phyloP scores from a whole-genome alignment of 2,329 filamentous ascomycete genomes.

The Verticillium zaregamsianum region DNA sequence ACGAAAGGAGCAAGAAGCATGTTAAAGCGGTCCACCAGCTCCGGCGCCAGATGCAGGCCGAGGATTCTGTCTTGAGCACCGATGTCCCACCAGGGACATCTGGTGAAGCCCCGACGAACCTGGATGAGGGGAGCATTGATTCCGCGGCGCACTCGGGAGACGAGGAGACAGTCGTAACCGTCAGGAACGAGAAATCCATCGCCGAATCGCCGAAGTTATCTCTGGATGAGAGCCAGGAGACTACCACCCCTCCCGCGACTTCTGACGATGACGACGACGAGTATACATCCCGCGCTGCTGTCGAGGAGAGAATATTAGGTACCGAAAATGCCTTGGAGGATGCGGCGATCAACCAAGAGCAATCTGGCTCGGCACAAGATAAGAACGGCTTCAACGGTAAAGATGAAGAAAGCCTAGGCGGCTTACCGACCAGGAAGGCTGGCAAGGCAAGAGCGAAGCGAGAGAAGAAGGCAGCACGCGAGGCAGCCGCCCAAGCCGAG shows the following conservation, averaged over 20 bases:
- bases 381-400: background rate
- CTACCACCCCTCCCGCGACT: background rate
- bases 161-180: background rate
- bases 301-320: slow-evolving; percentile 7
- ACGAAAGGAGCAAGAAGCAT: slow-evolving; percentile 97
- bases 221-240: background rate
- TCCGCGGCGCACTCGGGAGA: background rate
- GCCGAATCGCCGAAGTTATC: background rate
- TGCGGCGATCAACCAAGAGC: background rate
- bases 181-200: background rate
- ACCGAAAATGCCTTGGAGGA: background rate
- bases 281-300: slow-evolving; percentile 8
- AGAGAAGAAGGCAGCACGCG: slow-evolving; percentile 41
- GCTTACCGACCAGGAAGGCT: slow-evolving; percentile 31
- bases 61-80: slow-evolving; percentile 56
- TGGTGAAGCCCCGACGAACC: background rate
- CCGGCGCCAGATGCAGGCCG: slow-evolving; percentile 75
- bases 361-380: background rate
- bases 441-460: slow-evolving; percentile 49
- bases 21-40: slow-evolving; percentile 79
- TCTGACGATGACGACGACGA: slow-evolving; percentile 6
- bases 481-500: slow-evolving; percentile 27
- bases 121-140: slow-evolving; percentile 3
- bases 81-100: background rate
- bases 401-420: background rate